phyloP scores from a whole-genome alignment of 2,329 filamentous ascomycete genomes.

The Apiospora saccharicola region DNA sequence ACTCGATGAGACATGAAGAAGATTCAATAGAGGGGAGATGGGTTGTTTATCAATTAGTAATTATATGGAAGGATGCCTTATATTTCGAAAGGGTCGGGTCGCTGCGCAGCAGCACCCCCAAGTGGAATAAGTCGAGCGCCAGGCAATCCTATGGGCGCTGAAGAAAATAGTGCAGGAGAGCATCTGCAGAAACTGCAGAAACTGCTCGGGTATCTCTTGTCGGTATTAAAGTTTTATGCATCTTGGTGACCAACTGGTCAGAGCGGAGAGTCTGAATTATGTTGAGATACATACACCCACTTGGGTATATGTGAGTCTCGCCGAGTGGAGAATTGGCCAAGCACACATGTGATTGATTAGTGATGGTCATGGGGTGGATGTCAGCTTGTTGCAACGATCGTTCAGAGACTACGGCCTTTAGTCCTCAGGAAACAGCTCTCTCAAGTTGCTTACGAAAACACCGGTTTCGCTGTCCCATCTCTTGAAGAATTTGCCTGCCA shows the following conservation, averaged over 20 bases:
- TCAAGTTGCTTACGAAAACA: conserved; percentile 81
- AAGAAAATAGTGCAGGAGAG: background rate
- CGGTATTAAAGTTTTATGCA: background rate
- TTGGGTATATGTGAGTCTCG: background rate
- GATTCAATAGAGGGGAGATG: background rate
- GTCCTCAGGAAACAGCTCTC: conserved; percentile 87
- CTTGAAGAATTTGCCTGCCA: conserved; percentile 89
- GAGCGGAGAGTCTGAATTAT: background rate
- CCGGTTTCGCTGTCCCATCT: conserved; percentile 74
- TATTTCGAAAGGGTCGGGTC: background rate
- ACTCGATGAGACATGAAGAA: background rate
- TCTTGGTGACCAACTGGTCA: background rate
- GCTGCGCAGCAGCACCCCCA: background rate
- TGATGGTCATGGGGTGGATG: background rate
- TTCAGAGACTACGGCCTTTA: conserved; percentile 46
- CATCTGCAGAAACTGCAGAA: background rate
- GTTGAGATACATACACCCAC: conserved; percentile 5
- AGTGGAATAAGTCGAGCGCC: background rate
- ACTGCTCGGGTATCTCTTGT: conserved; percentile 2
- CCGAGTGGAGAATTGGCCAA: background rate
- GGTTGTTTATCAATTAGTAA: background rate
- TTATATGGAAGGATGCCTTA: background rate
- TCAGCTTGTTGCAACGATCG: background rate
- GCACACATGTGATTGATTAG: background rate
- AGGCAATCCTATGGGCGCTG: background rate